Conservation (phyloP, 257 asterid genomes). For the Osmanthus fragrans region DNA sequence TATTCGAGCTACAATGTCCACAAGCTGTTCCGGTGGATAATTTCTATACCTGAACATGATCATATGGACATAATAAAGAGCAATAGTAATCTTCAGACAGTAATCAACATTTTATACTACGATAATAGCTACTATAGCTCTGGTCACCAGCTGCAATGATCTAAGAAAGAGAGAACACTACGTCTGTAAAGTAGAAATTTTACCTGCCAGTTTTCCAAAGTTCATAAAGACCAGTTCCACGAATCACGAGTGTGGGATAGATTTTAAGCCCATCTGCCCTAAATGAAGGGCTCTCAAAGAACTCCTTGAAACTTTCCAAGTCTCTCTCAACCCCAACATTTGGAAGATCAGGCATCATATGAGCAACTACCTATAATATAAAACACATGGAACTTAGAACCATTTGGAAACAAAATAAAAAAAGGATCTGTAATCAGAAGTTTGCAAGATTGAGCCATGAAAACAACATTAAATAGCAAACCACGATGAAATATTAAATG, state of each 20-base stretch:
- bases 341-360: conserved; percentile 99
- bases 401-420: neutral
- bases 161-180: conserved; percentile 1
- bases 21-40: conserved; percentile 99
- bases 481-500: neutral
- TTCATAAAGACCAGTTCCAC: conserved; percentile 98
- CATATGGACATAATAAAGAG: conserved; percentile 13
- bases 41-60: conserved; percentile 67
- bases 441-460: neutral
- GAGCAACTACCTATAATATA: conserved; percentile 85
- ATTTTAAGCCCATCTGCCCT: conserved; percentile 97
- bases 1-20: conserved; percentile 94
- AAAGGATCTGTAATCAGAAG: neutral
- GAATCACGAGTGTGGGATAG: conserved; percentile 96
- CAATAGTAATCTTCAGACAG: conserved; percentile 2
- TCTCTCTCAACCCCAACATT: conserved; percentile 98
- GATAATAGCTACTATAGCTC: neutral
- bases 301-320: conserved; percentile 96
- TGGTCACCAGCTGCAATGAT: conserved; percentile 16
- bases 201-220: conserved; percentile 99
- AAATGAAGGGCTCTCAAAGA: conserved; percentile 91
- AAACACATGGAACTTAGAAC: conserved; percentile 14
- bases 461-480: conserved; percentile 2
- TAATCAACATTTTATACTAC: conserved; percentile 13
- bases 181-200: neutral